These are phyloP conservation scores for Venturia pyrina DNA, from an alignment of 2,329 filamentous ascomycete species.

Conservation along the genomic window DNA sequence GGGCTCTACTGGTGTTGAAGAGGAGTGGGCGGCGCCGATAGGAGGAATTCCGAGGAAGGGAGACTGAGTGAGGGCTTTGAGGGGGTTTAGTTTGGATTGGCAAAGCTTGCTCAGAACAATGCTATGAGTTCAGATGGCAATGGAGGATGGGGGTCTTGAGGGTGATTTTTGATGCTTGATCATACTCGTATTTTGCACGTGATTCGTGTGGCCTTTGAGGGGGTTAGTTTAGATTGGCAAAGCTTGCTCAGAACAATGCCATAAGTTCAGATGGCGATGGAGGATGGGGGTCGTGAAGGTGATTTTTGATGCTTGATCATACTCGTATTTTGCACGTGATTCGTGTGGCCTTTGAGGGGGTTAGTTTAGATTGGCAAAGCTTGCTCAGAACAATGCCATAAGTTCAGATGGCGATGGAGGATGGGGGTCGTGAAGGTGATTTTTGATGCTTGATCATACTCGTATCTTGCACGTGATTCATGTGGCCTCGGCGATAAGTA, in stretches of 20 bases:
- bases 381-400: neutral
- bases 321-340: no score
- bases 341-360: no score
- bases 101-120: neutral
- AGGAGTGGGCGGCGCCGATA: no score
- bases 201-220: no score
- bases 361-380: neutral
- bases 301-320: neutral
- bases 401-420: neutral
- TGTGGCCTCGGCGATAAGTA: no score
- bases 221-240: no score
- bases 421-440: neutral
- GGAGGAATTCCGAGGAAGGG: no score
- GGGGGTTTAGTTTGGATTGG: no score
- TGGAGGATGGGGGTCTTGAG: neutral
- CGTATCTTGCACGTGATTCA: no score
- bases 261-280: neutral
- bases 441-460: neutral
- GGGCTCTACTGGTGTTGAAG: no score
- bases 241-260: neutral
- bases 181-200: neutral
- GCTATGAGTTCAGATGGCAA: neutral
- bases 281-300: neutral
- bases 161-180: neutral
- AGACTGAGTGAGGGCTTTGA: no score